Base-by-base conservation (phyloP, 306 rosid genomes). In the Trifolium pratense region DNA sequence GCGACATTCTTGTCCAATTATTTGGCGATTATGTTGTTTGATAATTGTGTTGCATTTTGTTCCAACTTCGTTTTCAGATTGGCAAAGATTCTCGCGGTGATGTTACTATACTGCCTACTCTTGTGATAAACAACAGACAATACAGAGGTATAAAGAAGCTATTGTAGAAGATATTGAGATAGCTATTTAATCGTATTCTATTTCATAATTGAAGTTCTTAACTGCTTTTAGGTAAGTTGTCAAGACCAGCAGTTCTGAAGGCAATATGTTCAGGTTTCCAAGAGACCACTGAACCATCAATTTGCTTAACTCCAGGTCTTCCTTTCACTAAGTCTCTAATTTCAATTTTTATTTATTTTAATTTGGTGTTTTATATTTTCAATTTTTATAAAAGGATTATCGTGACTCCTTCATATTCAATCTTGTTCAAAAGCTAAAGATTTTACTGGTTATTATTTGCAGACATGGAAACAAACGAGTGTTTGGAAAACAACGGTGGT, bases 71-170 rank as follows among this genome's bases (percentile, higher is more conserved):
- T 37, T 78, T 80, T 71, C 87, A 94, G 98, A 84, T 89, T 73
- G 98, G 98, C 73, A 88, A 78, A 80, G 98, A 97, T 52, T 11
- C 91, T 66, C 97, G 97, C 14, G 96, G 98, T 56, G 98, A 94
- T 87, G 96, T 94, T 81, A 94, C 97, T 4, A 91, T 94, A 88
- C 75, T 94, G 76, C 97, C 97, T 36, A 94, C 98, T 77, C 95
- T 94, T 68, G 88, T 94, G 55, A 91, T 94, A 88, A 94, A 94
- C 83, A 78, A 78, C 83, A 77, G 97, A 84, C 98, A 94, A 67
- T 94, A 91, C 66, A 81, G 98, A 91, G 98, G 98, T 91, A 29
- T 11, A 73, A 69, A 52, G 51, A 58, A 49, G 67, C 21, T 71
- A 12, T 62, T 71, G 48, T 32, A 43, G 61, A 21, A 31, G 57